Conservation (phyloP, 2,329 filamentous ascomycete species). For the Fusarium sp. region DNA sequence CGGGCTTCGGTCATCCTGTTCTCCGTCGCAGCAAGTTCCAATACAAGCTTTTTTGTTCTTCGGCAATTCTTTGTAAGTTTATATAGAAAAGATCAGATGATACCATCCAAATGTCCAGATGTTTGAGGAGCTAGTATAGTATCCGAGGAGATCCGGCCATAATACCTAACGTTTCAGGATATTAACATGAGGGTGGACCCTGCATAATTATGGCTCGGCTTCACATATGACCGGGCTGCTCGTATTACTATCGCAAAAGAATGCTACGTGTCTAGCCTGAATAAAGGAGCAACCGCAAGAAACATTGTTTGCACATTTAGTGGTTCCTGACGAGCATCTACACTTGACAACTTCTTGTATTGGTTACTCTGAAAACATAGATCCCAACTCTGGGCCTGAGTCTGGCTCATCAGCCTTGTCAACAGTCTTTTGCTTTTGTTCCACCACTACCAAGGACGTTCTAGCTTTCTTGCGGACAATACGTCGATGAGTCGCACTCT, state of each 20-base stretch:
- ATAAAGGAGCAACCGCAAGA: not conserved
- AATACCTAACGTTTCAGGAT: too few species aligned
- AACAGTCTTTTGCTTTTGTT: conserved; percentile 30
- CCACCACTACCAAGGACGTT: conserved; percentile 53
- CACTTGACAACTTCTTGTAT: conserved; percentile 1
- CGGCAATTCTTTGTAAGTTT: too few species aligned
- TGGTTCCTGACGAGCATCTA: not conserved
- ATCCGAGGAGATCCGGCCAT: too few species aligned
- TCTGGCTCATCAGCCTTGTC: conserved; percentile 27
- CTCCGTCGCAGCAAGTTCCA: too few species aligned
- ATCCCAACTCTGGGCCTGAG: conserved; percentile 49
- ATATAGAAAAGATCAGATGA: too few species aligned
- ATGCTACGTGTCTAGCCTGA: not conserved
- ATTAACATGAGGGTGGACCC: too few species aligned
- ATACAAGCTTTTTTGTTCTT: too few species aligned
- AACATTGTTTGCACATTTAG: not conserved
- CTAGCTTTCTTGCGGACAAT: conserved; percentile 54
- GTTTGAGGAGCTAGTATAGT: too few species aligned
- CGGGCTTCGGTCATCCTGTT: too few species aligned
- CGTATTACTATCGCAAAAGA: not conserved
- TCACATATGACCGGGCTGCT: not conserved
- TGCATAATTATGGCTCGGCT: not conserved
- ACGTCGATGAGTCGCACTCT: conserved; percentile 53
- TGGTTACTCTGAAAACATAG: conserved; percentile 45
- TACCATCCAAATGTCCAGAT: too few species aligned